Evolutionary conservation across 2,329 filamentous ascomycete species (phyloP).

Genomic region (Fusarium clavum): DNA sequence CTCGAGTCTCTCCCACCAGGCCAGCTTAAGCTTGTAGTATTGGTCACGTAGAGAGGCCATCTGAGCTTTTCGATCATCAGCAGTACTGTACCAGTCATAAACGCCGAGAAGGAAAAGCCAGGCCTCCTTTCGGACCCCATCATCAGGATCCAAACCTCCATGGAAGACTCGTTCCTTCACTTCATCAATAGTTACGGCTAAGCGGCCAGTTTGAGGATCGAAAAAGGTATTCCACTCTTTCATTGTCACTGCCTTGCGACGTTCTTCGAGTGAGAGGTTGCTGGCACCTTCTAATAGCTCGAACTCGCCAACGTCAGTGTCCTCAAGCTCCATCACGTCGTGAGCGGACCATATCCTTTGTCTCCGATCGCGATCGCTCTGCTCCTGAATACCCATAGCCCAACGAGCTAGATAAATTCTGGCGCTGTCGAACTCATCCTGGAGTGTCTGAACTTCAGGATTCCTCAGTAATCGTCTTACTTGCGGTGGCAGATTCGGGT

Average conservation of each 20-base stretch:
- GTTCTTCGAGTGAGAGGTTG: slow-evolving; percentile 79
- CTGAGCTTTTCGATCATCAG: slow-evolving; percentile 84
- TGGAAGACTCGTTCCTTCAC: slow-evolving; percentile 98
- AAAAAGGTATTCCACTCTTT: slow-evolving; percentile 95
- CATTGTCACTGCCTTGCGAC: slow-evolving; percentile 79
- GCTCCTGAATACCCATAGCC: slow-evolving; percentile 99
- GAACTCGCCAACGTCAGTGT: slow-evolving; percentile 95
- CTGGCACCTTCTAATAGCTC: slow-evolving; percentile 88
- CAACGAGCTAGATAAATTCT: slow-evolving; percentile 93
- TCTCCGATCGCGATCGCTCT: slow-evolving; percentile 87
- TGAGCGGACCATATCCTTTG: slow-evolving; percentile 93
- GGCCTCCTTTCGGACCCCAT: slow-evolving; percentile 94
- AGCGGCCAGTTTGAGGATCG: slow-evolving; percentile 76
- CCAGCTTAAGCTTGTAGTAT: slow-evolving; percentile 91
- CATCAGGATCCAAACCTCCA: slow-evolving; percentile 87
- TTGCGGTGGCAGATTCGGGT: slow-evolving; percentile 90
- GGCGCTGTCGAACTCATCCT: slow-evolving; percentile 97
- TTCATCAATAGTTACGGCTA: slow-evolving; percentile 87
- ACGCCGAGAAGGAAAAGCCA: slow-evolving; percentile 96
- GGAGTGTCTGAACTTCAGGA: slow-evolving; percentile 92
- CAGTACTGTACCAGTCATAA: slow-evolving; percentile 91
- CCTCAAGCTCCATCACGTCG: slow-evolving; percentile 92
- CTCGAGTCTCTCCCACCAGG: slow-evolving; percentile 95
- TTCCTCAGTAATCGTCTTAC: slow-evolving; percentile 86
- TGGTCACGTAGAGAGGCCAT: slow-evolving; percentile 89